Evolutionary conservation across 1,284 basidiomycete genomes (phyloP).

Genomic region (Hortiboletus rubellus): DNA sequence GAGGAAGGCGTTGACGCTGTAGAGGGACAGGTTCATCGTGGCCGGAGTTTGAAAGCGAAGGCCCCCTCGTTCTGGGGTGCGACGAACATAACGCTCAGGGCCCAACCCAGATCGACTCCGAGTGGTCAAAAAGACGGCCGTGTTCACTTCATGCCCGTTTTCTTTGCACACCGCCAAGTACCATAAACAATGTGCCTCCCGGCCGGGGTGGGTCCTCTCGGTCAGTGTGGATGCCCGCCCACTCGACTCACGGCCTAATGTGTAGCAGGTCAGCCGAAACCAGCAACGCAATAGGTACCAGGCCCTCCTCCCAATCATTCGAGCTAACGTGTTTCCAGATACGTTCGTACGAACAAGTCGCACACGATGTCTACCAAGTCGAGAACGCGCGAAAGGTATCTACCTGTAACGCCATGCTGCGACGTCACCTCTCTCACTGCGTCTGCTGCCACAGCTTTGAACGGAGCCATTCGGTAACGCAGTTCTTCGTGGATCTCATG

Average conservation of each 20-base stretch:
- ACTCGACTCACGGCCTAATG: too few relatives aligned
- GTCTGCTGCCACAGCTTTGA: constrained; percentile 10
- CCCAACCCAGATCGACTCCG: too few relatives aligned
- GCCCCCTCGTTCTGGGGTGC: constrained; percentile 19
- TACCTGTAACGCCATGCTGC: constrained; percentile 6
- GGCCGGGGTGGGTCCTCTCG: constrained; percentile 45
- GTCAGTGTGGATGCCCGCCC: not conserved
- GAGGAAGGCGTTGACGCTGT: constrained; percentile 84
- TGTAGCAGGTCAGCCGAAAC: too few relatives aligned
- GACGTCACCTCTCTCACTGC: constrained; percentile 7
- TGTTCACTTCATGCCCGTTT: too few relatives aligned
- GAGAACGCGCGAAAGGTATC: constrained; percentile 40
- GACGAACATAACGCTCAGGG: not conserved
- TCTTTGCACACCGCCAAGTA: too few relatives aligned
- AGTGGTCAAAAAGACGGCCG: too few relatives aligned
- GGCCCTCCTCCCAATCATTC: not conserved
- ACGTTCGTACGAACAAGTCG: constrained; percentile 60
- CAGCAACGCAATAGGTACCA: constrained; percentile 32
- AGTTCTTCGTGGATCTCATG: constrained; percentile 25
- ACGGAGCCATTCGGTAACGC: constrained; percentile 10
- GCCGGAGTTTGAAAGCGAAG: constrained; percentile 25
- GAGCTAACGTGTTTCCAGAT: constrained; percentile 20
- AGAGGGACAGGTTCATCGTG: constrained; percentile 75
- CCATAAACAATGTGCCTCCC: constrained; percentile 14
- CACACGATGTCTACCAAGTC: constrained; percentile 54